These are phyloP conservation scores for Eucalyptus victrix DNA, from an alignment of 345 rosid species.

Conservation along the genomic window DNA sequence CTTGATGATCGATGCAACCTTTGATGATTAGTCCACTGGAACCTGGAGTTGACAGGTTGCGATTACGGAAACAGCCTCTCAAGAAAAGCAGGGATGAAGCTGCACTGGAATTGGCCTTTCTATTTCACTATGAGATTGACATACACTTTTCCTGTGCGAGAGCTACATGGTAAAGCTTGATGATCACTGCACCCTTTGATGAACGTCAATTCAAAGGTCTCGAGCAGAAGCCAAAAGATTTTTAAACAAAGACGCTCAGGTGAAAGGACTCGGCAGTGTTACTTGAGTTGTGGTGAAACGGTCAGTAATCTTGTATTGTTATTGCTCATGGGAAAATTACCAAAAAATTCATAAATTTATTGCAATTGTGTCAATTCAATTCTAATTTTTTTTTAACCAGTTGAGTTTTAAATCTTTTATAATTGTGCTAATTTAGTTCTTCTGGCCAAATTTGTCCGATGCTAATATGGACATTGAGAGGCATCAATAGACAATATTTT, in stretches of 20 bases:
- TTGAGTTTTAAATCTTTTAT: too few species aligned
- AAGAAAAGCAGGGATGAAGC: not conserved
- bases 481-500: too few species aligned
- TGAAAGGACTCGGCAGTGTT: not conserved
- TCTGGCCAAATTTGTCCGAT: accelerated
- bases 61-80: not conserved
- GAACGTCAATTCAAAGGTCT: not conserved
- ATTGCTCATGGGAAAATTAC: accelerated
- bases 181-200: not conserved
- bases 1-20: not conserved
- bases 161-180: not conserved
- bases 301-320: not conserved
- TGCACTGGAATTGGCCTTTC: not conserved
- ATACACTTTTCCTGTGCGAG: not conserved
- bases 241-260: not conserved
- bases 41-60: not conserved
- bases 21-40: not conserved
- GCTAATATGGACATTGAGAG: accelerated
- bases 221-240: not conserved
- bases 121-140: not conserved
- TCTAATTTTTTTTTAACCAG: too few species aligned
- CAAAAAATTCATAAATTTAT: too few species aligned
- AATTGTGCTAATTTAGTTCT: too few species aligned
- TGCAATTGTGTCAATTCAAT: accelerated
- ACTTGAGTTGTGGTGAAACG: not conserved